Percentiles rank a stretch among this genome's conserved stretches.
phyloP scores from a whole-genome alignment of 257 asterid species.

The Nicotiana otophora region DNA sequence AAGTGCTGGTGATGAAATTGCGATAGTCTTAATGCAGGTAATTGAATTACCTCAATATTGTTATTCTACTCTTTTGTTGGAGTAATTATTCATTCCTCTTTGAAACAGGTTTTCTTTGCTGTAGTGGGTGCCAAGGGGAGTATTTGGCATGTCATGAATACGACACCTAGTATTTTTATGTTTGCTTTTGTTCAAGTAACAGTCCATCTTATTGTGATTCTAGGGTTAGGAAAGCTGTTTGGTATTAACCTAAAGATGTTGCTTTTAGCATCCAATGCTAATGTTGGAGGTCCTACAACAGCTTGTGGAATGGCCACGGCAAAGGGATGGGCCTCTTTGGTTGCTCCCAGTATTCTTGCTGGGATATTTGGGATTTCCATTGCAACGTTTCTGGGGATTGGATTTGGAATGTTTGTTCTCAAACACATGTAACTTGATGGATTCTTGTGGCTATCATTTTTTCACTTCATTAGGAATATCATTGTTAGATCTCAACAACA shows the following conservation, averaged over 20 bases:
- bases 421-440: constrained; percentile 32
- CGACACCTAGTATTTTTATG: constrained; percentile 74
- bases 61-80: not conserved
- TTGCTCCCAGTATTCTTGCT: constrained; percentile 66
- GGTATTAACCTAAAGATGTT: constrained; percentile 42
- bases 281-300: constrained; percentile 87
- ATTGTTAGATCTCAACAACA: no score
- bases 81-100: constrained; percentile 1
- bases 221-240: constrained; percentile 56
- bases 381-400: constrained; percentile 80
- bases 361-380: constrained; percentile 71
- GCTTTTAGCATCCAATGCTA: constrained; percentile 77
- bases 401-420: constrained; percentile 54
- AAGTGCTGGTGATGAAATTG: constrained; percentile 66
- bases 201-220: constrained; percentile 53
- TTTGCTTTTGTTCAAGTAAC: constrained; percentile 69
- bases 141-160: constrained; percentile 60
- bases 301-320: constrained; percentile 87
- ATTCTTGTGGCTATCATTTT: not conserved
- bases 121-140: constrained; percentile 89
- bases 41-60: not conserved
- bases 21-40: constrained; percentile 70
- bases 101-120: constrained; percentile 62
- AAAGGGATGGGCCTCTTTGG: constrained; percentile 69
- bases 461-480: no score